Percentiles rank a stretch among this genome's conserved stretches.
Evolutionary conservation across 2,329 filamentous ascomycete genomes (phyloP).

Genomic region (Nannizzia gypsea): DNA sequence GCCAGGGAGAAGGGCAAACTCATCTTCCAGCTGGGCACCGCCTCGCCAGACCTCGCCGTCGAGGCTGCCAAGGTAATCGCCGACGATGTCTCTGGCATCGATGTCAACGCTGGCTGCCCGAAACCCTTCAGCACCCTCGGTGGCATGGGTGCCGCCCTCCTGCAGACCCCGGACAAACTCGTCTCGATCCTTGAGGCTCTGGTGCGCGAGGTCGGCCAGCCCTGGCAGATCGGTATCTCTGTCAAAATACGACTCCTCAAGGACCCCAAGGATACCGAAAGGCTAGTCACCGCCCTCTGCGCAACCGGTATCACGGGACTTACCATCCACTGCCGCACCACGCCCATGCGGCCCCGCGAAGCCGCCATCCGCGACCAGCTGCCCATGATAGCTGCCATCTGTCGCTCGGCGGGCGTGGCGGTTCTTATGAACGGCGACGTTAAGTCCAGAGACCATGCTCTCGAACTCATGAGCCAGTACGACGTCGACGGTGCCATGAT

Average conservation of each 20-base stretch:
- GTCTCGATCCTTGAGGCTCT: slow-evolving; percentile 72
- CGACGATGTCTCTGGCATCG: slow-evolving; percentile 79
- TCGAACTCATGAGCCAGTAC: slow-evolving; percentile 61
- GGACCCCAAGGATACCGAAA: slow-evolving; percentile 61
- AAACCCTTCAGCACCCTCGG: slow-evolving; percentile 90
- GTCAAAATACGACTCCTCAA: slow-evolving; percentile 91
- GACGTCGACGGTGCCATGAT: slow-evolving; percentile 96
- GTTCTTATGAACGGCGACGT: slow-evolving; percentile 97
- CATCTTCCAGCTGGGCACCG: slow-evolving; percentile 87
- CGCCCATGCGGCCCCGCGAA: slow-evolving; percentile 86
- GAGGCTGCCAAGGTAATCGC: slow-evolving; percentile 75
- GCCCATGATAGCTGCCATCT: slow-evolving; percentile 69
- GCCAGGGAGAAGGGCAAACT: slow-evolving; percentile 60
- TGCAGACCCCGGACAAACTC: slow-evolving; percentile 73
- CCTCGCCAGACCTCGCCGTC: slow-evolving; percentile 70
- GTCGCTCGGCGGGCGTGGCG: slow-evolving; percentile 72
- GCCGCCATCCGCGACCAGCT: slow-evolving; percentile 76
- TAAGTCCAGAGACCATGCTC: slow-evolving; percentile 57
- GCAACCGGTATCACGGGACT: slow-evolving; percentile 82
- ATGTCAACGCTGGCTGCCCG: slow-evolving; percentile 95
- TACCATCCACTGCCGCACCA: slow-evolving; percentile 91
- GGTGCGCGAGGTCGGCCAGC: slow-evolving; percentile 62
- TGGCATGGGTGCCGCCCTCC: slow-evolving; percentile 88
- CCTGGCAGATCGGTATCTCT: slow-evolving; percentile 81
- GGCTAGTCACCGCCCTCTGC: slow-evolving; percentile 64